These are phyloP conservation scores for Nicotiana tomentosiformis DNA, from an alignment of 257 asterid genomes.

Conservation along the genomic window DNA sequence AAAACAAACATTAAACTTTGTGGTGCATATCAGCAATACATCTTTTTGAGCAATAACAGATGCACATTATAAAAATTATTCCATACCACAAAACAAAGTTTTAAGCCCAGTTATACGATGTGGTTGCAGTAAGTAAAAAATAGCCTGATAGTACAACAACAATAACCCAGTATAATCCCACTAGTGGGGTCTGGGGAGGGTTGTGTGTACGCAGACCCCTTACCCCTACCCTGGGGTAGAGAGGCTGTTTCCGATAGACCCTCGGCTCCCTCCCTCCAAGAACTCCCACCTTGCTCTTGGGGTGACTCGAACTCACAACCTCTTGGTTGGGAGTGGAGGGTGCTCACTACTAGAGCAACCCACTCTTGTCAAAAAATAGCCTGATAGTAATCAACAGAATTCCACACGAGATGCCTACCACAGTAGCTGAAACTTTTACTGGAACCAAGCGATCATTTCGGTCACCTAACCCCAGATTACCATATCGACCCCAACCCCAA, in stretches of 20 bases:
- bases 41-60: background rate
- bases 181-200: too few species aligned
- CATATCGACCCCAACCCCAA: constrained; percentile 99
- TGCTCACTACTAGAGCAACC: too few species aligned
- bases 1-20: background rate
- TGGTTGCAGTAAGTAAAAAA: background rate
- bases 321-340: too few species aligned
- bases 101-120: background rate
- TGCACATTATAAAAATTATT: background rate
- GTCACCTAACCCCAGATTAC: constrained; percentile 96
- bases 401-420: constrained; percentile 35
- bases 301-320: too few species aligned
- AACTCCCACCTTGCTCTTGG: too few species aligned
- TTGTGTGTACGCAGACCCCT: too few species aligned
- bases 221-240: too few species aligned
- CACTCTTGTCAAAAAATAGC: background rate
- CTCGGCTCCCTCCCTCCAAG: too few species aligned
- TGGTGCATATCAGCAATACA: background rate
- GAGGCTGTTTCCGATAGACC: too few species aligned
- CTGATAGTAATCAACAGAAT: background rate
- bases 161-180: too few species aligned
- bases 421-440: constrained; percentile 58
- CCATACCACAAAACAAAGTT: background rate
- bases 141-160: background rate
- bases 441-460: constrained; percentile 80